A percentile compares a stretch with the other conserved stretches of the same genome.
phyloP scores from a whole-genome alignment of 768 basidiomycete genomes.

The Tephrocybe sp. region DNA sequence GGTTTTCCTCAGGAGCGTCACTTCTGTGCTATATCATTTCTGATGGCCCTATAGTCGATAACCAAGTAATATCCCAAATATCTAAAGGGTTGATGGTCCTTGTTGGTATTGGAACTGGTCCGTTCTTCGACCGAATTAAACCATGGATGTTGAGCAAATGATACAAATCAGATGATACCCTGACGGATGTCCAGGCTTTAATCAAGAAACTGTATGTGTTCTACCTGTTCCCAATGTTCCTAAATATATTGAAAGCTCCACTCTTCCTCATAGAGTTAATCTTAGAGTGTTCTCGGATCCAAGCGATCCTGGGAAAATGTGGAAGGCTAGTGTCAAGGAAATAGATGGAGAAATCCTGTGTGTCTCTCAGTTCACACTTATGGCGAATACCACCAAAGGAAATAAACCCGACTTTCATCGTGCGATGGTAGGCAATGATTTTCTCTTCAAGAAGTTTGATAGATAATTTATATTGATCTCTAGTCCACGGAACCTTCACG shows the following conservation, averaged over 20 bases:
- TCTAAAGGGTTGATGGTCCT: constrained; percentile 86
- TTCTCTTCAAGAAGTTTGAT: neutral
- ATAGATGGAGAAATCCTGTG: constrained; percentile 89
- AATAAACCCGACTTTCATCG: constrained; percentile 91
- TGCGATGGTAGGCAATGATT: constrained; percentile 67
- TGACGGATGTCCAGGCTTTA: constrained; percentile 65
- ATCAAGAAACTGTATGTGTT: constrained; percentile 78
- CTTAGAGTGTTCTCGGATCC: constrained; percentile 72
- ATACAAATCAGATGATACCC: constrained; percentile 68
- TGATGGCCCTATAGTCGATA: constrained; percentile 56
- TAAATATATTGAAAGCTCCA: constrained; percentile 3
- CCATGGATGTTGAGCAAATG: neutral
- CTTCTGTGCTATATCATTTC: neutral
- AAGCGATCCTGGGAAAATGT: constrained; percentile 56
- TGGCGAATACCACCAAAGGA: constrained; percentile 85
- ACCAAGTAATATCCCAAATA: constrained; percentile 76
- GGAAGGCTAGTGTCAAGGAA: constrained; percentile 88
- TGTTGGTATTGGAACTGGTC: constrained; percentile 84
- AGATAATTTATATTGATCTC: neutral
- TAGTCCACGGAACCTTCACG: constrained; percentile 69
- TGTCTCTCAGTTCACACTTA: constrained; percentile 90
- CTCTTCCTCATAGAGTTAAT: constrained; percentile 48
- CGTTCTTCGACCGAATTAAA: constrained; percentile 14
- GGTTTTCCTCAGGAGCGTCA: neutral
- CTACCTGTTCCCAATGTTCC: neutral